These are phyloP conservation scores for Tulasnella calospora DNA, from an alignment of 768 basidiomycete genomes.

Conservation along the genomic window DNA sequence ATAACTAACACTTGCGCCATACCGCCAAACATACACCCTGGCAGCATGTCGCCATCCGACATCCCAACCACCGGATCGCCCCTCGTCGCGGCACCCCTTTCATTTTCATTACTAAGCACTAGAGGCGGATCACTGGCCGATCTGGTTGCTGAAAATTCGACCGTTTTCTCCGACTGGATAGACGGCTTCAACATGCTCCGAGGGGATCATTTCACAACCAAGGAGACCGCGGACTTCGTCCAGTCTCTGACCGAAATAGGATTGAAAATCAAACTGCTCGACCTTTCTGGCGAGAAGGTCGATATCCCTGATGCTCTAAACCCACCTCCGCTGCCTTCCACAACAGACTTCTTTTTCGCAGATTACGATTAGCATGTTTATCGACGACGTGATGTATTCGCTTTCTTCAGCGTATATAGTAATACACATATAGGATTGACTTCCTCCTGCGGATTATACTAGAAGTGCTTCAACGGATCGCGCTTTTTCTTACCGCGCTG, in stretches of 20 bases:
- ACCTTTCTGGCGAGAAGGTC: conserved; percentile 82
- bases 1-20: conserved; percentile 62
- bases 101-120: conserved; percentile 69
- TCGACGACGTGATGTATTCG: background rate
- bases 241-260: conserved; percentile 86
- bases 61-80: conserved; percentile 41
- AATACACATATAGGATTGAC: background rate
- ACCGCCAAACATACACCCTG: conserved; percentile 48
- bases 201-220: conserved; percentile 73
- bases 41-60: conserved; percentile 37
- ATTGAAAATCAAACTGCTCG: conserved; percentile 86
- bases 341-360: conserved; percentile 82
- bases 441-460: background rate
- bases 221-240: conserved; percentile 82
- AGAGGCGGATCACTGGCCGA: conserved; percentile 71
- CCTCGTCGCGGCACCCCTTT: conserved; percentile 52
- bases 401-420: background rate
- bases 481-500: background rate
- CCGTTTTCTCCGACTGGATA: conserved; percentile 89
- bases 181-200: conserved; percentile 87
- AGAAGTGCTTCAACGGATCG: conserved; percentile 10
- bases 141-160: conserved; percentile 69
- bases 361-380: conserved; percentile 38
- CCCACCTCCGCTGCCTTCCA: conserved; percentile 72
- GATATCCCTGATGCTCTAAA: conserved; percentile 78